phyloP scores from a whole-genome alignment of 768 basidiomycete species.

The Tylopilus intermedius region DNA sequence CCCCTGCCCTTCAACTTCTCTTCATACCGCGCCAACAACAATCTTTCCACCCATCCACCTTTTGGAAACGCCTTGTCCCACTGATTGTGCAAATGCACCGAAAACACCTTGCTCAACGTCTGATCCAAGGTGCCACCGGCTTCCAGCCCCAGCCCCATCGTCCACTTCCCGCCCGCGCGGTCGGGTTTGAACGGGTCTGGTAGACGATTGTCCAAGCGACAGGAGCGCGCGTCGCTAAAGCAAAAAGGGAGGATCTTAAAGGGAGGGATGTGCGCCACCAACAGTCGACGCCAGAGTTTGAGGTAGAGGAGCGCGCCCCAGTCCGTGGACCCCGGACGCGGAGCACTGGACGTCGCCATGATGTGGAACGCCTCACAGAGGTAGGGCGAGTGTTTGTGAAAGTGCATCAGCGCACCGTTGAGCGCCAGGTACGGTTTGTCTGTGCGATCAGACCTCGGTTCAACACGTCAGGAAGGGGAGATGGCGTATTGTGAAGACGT shows the following conservation, averaged over 20 bases:
- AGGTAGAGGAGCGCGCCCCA: slow-evolving; percentile 93
- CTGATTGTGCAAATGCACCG: slow-evolving; percentile 91
- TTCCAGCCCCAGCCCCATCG: slow-evolving; percentile 55
- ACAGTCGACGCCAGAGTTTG: slow-evolving; percentile 82
- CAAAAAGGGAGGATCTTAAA: slow-evolving; percentile 95
- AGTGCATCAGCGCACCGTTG: slow-evolving; percentile 95
- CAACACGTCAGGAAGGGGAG: not conserved
- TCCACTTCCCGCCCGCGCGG: slow-evolving; percentile 56
- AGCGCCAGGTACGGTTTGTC: slow-evolving; percentile 74
- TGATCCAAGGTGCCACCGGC: slow-evolving; percentile 60
- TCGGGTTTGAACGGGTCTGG: slow-evolving; percentile 82
- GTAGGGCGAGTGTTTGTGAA: slow-evolving; percentile 86
- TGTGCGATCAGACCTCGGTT: slow-evolving; percentile 18
- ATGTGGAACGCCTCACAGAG: slow-evolving; percentile 95
- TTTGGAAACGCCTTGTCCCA: slow-evolving; percentile 86
- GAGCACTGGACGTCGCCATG: slow-evolving; percentile 72
- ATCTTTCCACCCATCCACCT: slow-evolving; percentile 81
- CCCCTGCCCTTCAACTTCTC: slow-evolving; percentile 18
- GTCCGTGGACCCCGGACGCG: slow-evolving; percentile 76
- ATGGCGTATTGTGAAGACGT: slow-evolving; percentile 17
- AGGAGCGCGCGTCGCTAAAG: slow-evolving; percentile 87
- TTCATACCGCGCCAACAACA: slow-evolving; percentile 67
- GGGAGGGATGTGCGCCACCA: slow-evolving; percentile 66
- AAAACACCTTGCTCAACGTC: slow-evolving; percentile 68
- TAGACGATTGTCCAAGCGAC: slow-evolving; percentile 87